phyloP scores from a whole-genome alignment of 192 early-diverging fungal genomes.

The Paraglomus occultum region DNA sequence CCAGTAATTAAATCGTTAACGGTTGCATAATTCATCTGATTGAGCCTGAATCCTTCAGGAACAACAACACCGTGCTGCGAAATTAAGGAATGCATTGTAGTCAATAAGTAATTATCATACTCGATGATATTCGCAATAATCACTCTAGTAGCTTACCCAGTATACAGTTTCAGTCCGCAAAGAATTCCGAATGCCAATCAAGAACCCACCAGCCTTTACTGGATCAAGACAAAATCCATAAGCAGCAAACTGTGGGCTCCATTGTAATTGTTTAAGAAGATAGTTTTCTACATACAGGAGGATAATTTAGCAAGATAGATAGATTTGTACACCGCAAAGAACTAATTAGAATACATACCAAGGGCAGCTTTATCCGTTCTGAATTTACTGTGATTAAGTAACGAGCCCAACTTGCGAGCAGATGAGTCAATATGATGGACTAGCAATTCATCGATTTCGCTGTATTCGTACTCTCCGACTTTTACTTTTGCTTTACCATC shows the following conservation, averaged over 20 bases:
- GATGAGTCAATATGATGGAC: constrained; percentile 89
- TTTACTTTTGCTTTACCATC: constrained; percentile 69
- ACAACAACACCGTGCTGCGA: background rate
- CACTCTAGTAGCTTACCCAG: too few relatives aligned
- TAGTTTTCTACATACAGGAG: constrained; percentile 45
- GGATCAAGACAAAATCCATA: constrained; percentile 79
- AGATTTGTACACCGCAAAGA: constrained; percentile 32
- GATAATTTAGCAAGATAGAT: constrained; percentile 26
- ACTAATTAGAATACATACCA: constrained; percentile 44
- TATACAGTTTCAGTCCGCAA: too few relatives aligned
- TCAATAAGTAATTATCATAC: background rate
- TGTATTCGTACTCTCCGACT: constrained; percentile 68
- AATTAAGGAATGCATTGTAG: background rate
- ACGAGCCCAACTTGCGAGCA: constrained; percentile 63
- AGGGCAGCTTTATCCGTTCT: constrained; percentile 59
- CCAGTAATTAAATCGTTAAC: background rate
- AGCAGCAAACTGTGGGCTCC: constrained; percentile 65
- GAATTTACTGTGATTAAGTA: constrained; percentile 77
- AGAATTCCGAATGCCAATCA: constrained; percentile 46
- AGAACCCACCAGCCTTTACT: constrained; percentile 69
- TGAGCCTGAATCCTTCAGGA: background rate
- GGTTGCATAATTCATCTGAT: background rate
- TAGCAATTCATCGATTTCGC: constrained; percentile 89
- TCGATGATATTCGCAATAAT: too few relatives aligned
- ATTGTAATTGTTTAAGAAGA: constrained; percentile 45